Base-by-base conservation (phyloP, 371 early-diverging fungal species). In the Syncephalis plumigaleata region DNA sequence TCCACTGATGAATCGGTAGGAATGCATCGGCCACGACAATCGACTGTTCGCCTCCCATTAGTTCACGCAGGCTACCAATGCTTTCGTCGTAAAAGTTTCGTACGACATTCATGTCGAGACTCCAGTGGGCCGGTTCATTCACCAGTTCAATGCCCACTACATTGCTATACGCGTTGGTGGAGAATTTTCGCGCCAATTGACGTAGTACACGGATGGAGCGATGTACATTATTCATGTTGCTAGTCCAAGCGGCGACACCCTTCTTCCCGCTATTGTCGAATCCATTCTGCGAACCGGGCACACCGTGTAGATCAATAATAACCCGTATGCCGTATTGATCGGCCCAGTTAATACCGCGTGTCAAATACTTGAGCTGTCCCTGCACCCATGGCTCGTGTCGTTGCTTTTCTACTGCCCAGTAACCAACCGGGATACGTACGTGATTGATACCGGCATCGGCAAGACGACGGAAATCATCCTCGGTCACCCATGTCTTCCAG, bases 351-450 rank as follows among this genome's bases (percentile, higher is more conserved):
- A 84, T 56, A 2, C 71, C 75, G 27, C 59, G 55, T 0, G 77
- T 36, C 8, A 81, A 43, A 49, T 79, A 81, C 22, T 70, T 60
- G 56, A 68, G 57, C 3, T 70, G 58, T 1, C 71, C 24, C 20
- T 70, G 53, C 0, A 81, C 79, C 52, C 66, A 84, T 0, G 82
- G 82, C 44, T 71, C 74, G 45, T 45, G 58, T 15, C 47, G 44
- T 7, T 51, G 53, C 15, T 61, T 27, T 1, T 72, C 71, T 23
- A 84, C 50, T 0, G 84, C 78, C 85, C 85, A 82, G 55, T 79
- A 77, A 0, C 81, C 82, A 1, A 77, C 58, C 1, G 85, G 85
- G 42, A 84, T 81, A 9, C 85, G 77, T 1, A 84, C 67, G 42
- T 79, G 79, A 50, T 82, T 81, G 23, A 84, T 54, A 0, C 83